Evolutionary conservation across 768 basidiomycete species (phyloP), one percentile per base, ranked within the genome.

Genomic region (Brasilioporus rufonigricans): DNA sequence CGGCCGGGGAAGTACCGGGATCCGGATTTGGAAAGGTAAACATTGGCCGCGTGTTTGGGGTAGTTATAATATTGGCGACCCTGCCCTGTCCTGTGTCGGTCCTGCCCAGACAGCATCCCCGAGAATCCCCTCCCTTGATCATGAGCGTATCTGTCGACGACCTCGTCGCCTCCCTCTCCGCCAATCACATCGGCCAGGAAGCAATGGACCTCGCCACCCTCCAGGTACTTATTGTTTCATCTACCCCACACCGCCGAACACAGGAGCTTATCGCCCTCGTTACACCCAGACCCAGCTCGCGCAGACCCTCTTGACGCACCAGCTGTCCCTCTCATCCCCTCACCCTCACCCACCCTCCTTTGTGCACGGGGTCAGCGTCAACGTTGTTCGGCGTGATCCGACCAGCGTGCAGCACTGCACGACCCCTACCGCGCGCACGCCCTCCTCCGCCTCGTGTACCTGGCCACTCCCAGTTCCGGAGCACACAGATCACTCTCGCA

Each of bases 141-240:
- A 81, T 80, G 79, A 77, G 70, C 59, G 45, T 77, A 54, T 74
- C 79, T 44, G 71, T 80, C 35, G 79, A 80, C 65, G 79, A 80
- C 71, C 80, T 80, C 62, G 74, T 80, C 50, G 71, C 78, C 21
- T 79, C 78, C 12, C 58, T 80, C 61, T 72, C 68, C 40, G 61
- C 74, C 2, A 77, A 72, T 64, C 79, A 80, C 73, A 78, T 80
- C 64, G 78, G 78, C 55, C 80, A 80, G 60, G 79, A 80, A 60
- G 77, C 78, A n/a, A 71, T 74, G 14, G 80, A 80, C 68, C 71
- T 80, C 56, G 76, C 76, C 44, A 66, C 73, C 24, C 72, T 80
- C 14, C 77, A 80, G 73, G 79, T 80, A 60, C 24, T 55, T 48
- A 14, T 6, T 24, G 0, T 32, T 45, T 51, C 50, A 54, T 55